These are phyloP conservation scores for Diaporthe vexans DNA, from an alignment of 2,329 filamentous ascomycete species.

Conservation along the genomic window DNA sequence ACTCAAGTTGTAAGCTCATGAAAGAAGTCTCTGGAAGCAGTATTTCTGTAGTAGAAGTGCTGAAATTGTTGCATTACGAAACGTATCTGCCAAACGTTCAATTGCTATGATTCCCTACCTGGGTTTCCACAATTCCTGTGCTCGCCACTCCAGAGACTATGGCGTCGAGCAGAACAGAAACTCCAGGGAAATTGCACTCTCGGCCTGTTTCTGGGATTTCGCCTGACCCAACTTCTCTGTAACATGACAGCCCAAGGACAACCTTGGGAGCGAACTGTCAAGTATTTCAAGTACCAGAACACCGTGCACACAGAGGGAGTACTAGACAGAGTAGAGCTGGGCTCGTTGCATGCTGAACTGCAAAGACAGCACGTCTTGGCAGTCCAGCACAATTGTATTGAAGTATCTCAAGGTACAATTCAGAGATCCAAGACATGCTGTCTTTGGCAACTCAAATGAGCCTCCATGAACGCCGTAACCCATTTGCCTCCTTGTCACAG, in stretches of 20 bases:
- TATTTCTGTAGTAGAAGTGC: background rate
- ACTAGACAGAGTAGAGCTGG: background rate
- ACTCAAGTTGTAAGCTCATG: background rate
- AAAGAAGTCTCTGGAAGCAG: background rate
- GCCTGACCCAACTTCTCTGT: background rate
- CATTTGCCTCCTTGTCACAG: conserved; percentile 6
- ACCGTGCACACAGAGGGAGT: background rate
- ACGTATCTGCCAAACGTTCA: background rate
- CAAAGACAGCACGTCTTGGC: background rate
- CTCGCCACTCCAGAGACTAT: background rate
- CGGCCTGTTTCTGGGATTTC: background rate
- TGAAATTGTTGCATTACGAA: background rate
- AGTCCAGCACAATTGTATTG: conserved; percentile 6
- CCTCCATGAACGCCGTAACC: conserved; percentile 26
- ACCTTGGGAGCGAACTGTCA: background rate
- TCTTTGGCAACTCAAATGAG: background rate
- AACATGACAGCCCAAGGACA: background rate
- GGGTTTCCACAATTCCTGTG: background rate
- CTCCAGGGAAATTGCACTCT: background rate
- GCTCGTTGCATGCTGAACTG: background rate
- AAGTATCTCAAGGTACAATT: background rate
- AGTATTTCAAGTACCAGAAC: background rate
- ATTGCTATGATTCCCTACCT: background rate
- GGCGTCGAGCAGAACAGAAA: background rate
- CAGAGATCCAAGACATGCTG: background rate